Evolutionary conservation across 345 rosid genomes (phyloP).

Genomic region (Eucalyptus marginata): DNA sequence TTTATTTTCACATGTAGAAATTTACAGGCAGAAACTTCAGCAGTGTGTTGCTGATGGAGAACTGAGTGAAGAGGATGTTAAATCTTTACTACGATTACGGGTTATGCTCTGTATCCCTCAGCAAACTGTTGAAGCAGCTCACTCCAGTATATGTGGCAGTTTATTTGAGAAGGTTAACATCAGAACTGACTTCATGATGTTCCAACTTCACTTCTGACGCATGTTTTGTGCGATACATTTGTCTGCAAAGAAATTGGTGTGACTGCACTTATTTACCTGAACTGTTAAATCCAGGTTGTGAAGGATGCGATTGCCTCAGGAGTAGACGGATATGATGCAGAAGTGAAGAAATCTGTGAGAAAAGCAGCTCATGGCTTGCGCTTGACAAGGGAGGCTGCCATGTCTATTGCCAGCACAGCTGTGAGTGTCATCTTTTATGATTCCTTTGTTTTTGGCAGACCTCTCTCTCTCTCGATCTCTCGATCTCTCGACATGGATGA

Average conservation of each 20-base stretch:
- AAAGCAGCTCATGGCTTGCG: conserved; percentile 74
- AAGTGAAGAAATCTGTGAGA: conserved; percentile 59
- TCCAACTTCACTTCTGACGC: neutral
- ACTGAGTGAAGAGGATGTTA: conserved; percentile 72
- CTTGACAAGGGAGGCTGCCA: conserved; percentile 75
- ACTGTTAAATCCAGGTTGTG: conserved; percentile 43
- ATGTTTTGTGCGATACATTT: neutral
- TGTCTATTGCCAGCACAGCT: conserved; percentile 80
- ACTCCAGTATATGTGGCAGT: conserved; percentile 85
- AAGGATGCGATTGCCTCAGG: conserved; percentile 84
- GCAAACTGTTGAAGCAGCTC: conserved; percentile 77
- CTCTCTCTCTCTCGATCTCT: neutral
- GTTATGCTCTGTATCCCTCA: conserved; percentile 94
- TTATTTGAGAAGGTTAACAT: conserved; percentile 77
- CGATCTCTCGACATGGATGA: neutral
- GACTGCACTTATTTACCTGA: neutral
- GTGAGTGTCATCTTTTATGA: conserved; percentile 27
- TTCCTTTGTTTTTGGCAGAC: neutral
- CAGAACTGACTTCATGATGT: neutral
- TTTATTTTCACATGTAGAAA: conserved; percentile 28
- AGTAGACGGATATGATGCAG: conserved; percentile 78
- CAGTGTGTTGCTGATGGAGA: conserved; percentile 76
- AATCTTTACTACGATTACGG: conserved; percentile 59
- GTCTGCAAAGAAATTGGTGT: neutral
- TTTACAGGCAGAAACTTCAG: conserved; percentile 93